Evolutionary conservation across 768 basidiomycete genomes (phyloP).

Genomic region (Lactifluus pinguis): DNA sequence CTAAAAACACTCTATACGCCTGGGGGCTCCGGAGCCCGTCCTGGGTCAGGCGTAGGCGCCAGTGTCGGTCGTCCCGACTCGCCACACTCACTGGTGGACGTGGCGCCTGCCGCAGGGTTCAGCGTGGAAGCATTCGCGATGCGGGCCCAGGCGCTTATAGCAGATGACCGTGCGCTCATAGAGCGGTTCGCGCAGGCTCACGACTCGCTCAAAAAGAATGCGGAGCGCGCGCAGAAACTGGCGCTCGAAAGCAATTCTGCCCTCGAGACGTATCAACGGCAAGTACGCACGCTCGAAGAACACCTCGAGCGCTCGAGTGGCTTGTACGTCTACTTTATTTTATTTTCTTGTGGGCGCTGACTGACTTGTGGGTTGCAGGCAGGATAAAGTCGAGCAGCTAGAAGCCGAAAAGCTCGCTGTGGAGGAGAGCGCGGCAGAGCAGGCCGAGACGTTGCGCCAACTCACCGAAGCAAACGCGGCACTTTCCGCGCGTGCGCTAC

Average conservation of each 20-base stretch:
- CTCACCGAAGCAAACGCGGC: conserved; percentile 72
- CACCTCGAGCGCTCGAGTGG: conserved; percentile 46
- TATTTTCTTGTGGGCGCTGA: neutral
- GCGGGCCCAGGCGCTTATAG: conserved; percentile 71
- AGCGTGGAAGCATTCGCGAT: conserved; percentile 67
- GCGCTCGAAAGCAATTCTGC: conserved; percentile 73
- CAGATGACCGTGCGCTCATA: conserved; percentile 77
- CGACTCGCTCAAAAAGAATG: conserved; percentile 85
- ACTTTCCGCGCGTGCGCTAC: conserved; percentile 62
- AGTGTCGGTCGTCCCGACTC: conserved; percentile 13
- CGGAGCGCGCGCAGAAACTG: conserved; percentile 84
- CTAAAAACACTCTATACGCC: conserved; percentile 72
- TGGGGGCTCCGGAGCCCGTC: conserved; percentile 9
- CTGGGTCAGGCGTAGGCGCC: neutral
- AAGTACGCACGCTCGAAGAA: conserved; percentile 73
- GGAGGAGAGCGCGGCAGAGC: conserved; percentile 62
- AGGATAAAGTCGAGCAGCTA: conserved; percentile 60
- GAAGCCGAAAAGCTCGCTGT: conserved; percentile 55
- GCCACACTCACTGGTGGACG: conserved; percentile 13
- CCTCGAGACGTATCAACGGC: conserved; percentile 85
- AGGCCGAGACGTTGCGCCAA: conserved; percentile 63
- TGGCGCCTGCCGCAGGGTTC: conserved; percentile 34
- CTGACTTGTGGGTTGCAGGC: conserved; percentile 30
- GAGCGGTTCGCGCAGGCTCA: conserved; percentile 86
- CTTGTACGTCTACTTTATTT: conserved; percentile 54